A percentile compares a stretch with the other conserved stretches of the same genome.
These are phyloP conservation scores for Acidiella bohemica DNA, from an alignment of 495 filamentous ascomycete genomes.

Conservation along the genomic window DNA sequence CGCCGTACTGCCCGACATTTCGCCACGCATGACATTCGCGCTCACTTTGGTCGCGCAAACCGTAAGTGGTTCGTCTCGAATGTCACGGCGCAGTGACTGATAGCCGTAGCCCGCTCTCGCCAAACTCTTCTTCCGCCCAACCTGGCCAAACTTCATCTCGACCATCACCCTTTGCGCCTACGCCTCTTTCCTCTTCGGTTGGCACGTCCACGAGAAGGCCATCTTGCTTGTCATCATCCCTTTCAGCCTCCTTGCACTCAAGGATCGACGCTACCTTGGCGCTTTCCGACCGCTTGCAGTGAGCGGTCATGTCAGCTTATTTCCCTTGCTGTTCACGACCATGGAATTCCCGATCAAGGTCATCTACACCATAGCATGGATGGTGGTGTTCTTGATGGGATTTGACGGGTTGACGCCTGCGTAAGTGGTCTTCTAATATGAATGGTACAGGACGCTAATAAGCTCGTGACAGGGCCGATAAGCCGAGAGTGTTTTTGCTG, in stretches of 20 bases:
- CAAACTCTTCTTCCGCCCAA: constrained; percentile 69
- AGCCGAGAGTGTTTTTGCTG: constrained; percentile 66
- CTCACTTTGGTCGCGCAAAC: constrained; percentile 74
- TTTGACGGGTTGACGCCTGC: constrained; percentile 84
- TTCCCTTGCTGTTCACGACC: constrained; percentile 83
- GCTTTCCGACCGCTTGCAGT: constrained; percentile 88
- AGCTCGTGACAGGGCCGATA: constrained; percentile 34
- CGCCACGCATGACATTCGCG: constrained; percentile 63
- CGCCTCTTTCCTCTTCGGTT: constrained; percentile 92
- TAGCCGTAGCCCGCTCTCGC: constrained; percentile 48
- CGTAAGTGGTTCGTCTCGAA: constrained; percentile 30
- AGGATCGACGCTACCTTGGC: constrained; percentile 78
- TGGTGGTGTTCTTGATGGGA: constrained; percentile 67
- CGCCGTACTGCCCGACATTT: constrained; percentile 78
- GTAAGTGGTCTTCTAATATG: constrained; percentile 18
- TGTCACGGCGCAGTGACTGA: background rate
- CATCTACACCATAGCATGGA: constrained; percentile 84
- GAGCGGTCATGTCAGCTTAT: constrained; percentile 86
- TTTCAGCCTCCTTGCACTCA: constrained; percentile 86
- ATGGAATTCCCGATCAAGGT: constrained; percentile 89
- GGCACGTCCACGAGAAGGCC: constrained; percentile 98
- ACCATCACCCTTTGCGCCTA: constrained; percentile 91
- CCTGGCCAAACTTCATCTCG: constrained; percentile 76
- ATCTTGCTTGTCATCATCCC: constrained; percentile 89
- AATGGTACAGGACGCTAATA: background rate